phyloP scores from a whole-genome alignment of 129 eudicot genomes.

The Chrysanthemum seticuspe region DNA sequence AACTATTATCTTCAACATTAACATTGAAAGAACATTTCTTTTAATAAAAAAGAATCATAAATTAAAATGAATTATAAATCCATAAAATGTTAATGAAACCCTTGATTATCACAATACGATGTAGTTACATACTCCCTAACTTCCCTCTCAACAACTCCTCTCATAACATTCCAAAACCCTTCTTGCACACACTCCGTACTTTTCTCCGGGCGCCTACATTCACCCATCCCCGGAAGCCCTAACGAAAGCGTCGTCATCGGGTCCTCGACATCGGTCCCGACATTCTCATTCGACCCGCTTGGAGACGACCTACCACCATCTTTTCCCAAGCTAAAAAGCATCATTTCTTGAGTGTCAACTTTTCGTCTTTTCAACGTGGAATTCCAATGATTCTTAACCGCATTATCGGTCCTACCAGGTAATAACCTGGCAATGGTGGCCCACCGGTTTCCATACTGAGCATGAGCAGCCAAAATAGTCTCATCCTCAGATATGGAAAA shows the following conservation, averaged over 20 bases:
- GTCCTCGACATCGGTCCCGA: conserved; percentile 22
- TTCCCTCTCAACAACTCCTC: conserved; percentile 66
- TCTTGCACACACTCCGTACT: conserved; percentile 33
- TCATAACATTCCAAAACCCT: conserved; percentile 61
- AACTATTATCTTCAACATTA: too few species aligned
- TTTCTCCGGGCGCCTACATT: conserved; percentile 31
- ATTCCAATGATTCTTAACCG: conserved; percentile 89
- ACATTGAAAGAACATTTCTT: background rate
- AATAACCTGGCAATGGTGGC: conserved; percentile 76
- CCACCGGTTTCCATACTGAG: conserved; percentile 73
- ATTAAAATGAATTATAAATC: background rate
- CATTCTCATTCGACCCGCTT: background rate
- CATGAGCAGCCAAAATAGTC: conserved; percentile 57
- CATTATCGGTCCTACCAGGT: conserved; percentile 82
- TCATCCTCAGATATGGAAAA: conserved; percentile 66
- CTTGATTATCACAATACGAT: conserved; percentile 49
- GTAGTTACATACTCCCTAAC: conserved; percentile 66
- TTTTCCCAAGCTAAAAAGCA: background rate
- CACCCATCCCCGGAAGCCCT: conserved; percentile 73
- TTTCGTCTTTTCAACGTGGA: conserved; percentile 51
- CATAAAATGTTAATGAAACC: conserved; percentile 30
- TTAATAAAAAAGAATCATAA: background rate
- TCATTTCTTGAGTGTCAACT: background rate
- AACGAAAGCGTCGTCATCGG: conserved; percentile 62
- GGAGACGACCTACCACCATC: conserved; percentile 14